These are phyloP conservation scores for Pseudozyma flocculosa DNA, from an alignment of 1,284 basidiomycete species.

Conservation along the genomic window DNA sequence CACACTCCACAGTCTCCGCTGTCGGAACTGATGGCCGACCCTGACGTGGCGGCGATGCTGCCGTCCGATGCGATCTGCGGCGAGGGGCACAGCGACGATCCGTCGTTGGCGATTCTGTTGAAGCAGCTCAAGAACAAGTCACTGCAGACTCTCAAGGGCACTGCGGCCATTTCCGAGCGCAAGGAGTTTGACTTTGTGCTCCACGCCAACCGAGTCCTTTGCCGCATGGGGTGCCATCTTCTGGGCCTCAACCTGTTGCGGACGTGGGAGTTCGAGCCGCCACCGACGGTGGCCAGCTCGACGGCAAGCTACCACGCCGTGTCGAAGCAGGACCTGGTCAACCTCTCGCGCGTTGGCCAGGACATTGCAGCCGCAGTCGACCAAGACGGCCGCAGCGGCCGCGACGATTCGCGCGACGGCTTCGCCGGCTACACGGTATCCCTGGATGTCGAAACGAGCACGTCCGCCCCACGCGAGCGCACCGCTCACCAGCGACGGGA, in stretches of 20 bases:
- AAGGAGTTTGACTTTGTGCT: constrained; percentile 90
- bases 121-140: constrained; percentile 85
- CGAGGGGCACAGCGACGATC: constrained; percentile 87
- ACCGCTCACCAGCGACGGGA: no score
- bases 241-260: constrained; percentile 81
- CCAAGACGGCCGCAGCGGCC: no score
- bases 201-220: constrained; percentile 86
- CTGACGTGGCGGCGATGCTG: constrained; percentile 11
- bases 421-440: no score
- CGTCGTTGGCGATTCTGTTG: constrained; percentile 82
- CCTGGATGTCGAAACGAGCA: no score
- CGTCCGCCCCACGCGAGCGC: no score
- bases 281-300: constrained; percentile 60
- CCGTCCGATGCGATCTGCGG: constrained; percentile 62
- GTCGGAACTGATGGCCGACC: constrained; percentile 19
- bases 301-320: constrained; percentile 22
- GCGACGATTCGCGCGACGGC: constrained; percentile 11
- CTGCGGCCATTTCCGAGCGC: constrained; percentile 79
- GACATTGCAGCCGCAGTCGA: no score
- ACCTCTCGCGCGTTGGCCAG: constrained; percentile 22
- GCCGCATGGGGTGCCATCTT: constrained; percentile 90
- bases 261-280: constrained; percentile 86
- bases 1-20: constrained; percentile 12
- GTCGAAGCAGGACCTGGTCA: constrained; percentile 26
- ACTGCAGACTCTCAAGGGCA: constrained; percentile 84